These are phyloP conservation scores for Ensete ventricosum DNA, from an alignment of 176 grass and related monocot species.

Conservation along the genomic window DNA sequence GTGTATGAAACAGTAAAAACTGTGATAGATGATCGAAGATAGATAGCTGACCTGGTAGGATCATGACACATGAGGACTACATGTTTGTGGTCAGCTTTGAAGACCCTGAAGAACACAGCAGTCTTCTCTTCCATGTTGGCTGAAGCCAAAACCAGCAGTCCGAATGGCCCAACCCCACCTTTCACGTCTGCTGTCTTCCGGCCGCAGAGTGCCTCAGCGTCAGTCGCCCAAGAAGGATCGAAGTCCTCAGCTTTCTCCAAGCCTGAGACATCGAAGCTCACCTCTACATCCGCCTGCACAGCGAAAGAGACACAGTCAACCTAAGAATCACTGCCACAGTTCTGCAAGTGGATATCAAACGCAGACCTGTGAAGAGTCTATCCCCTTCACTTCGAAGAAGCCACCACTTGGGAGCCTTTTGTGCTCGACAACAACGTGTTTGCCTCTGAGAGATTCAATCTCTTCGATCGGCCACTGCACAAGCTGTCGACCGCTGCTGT, in stretches of 20 bases:
- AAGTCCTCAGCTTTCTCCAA: conserved; percentile 2
- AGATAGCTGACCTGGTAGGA: not conserved
- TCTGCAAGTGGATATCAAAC: not conserved
- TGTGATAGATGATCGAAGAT: no score
- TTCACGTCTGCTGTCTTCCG: not conserved
- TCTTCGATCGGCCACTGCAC: conserved; percentile 67
- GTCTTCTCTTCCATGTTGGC: conserved; percentile 26
- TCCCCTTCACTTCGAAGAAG: conserved; percentile 34
- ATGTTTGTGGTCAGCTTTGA: conserved; percentile 29
- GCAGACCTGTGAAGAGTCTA: conserved; percentile 27
- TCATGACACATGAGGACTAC: conserved; percentile 47
- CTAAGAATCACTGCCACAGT: no score
- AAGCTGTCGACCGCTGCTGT: conserved; percentile 42
- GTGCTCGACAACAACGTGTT: conserved; percentile 20
- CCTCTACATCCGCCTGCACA: conserved; percentile 5
- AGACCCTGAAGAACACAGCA: conserved; percentile 49
- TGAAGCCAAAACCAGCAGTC: conserved; percentile 4
- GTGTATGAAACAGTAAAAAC: no score
- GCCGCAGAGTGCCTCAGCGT: not conserved
- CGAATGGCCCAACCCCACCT: conserved; percentile 8
- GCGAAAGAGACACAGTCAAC: no score
- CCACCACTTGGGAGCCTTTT: conserved; percentile 10
- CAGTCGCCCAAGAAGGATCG: not conserved
- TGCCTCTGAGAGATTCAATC: conserved; percentile 40
- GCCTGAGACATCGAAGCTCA: not conserved